Percentiles rank a stretch among this genome's conserved stretches.
Conservation (phyloP, 495 filamentous ascomycete species). For the Penicillium steckii region DNA sequence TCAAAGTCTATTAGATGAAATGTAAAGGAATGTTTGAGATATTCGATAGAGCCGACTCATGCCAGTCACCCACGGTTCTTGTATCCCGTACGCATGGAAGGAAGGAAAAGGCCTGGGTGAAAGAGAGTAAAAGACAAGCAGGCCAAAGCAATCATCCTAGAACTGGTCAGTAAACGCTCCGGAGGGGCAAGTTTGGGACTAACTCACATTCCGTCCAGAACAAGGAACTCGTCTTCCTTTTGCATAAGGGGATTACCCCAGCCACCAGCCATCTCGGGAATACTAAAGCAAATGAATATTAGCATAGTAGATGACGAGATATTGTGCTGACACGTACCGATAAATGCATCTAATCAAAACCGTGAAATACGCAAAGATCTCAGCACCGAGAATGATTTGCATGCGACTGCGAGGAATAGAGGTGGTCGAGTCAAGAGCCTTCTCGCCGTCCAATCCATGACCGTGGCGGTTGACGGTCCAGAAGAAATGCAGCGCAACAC, state of each 20-base stretch:
- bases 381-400: conserved; percentile 48
- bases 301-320: not conserved
- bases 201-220: conserved; percentile 57
- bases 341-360: conserved; percentile 68
- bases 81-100: conserved; percentile 36
- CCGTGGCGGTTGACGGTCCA: conserved; percentile 39
- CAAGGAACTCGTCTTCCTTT: conserved; percentile 61
- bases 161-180: not conserved
- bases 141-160: conserved; percentile 51
- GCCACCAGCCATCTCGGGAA: conserved; percentile 66
- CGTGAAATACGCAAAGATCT: conserved; percentile 55
- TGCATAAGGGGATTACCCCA: conserved; percentile 69
- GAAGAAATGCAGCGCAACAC: conserved; percentile 50
- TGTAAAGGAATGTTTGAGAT: not conserved
- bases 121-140: conserved; percentile 43
- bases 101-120: conserved; percentile 51
- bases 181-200: not conserved
- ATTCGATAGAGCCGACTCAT: not conserved
- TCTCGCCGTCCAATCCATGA: conserved; percentile 28
- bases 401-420: conserved; percentile 37
- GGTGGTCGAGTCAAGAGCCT: conserved; percentile 18
- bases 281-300: conserved; percentile 26
- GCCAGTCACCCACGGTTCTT: conserved; percentile 20
- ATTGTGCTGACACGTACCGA: conserved; percentile 37
- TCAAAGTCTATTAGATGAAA: not conserved